Percentiles rank a stretch among this genome's conserved stretches.
phyloP scores from a whole-genome alignment of 2,329 filamentous ascomycete genomes.

The Pseudocercospora crystallina region DNA sequence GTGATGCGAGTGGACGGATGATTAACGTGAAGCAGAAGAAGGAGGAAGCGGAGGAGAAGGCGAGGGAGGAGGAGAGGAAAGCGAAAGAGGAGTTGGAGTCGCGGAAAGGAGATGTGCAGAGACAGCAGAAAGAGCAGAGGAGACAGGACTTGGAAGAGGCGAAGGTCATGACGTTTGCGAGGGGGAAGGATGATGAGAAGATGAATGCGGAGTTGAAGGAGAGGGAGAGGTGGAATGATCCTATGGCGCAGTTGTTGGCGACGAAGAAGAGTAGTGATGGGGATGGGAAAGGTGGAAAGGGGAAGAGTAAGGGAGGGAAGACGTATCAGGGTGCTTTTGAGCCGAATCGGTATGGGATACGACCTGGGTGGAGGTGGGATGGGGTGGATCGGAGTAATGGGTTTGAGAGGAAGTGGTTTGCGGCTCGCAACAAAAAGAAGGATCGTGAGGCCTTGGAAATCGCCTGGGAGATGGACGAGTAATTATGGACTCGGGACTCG shows the following conservation, averaged over 20 bases:
- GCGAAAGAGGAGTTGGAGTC: slow-evolving; percentile 67
- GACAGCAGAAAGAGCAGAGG: slow-evolving; percentile 63
- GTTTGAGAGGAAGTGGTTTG: slow-evolving; percentile 91
- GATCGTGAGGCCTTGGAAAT: slow-evolving; percentile 81
- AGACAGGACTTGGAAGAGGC: slow-evolving; percentile 74
- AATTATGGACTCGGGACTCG: too few relatives aligned
- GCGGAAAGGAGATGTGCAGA: slow-evolving; percentile 82
- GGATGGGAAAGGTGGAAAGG: slow-evolving; percentile 60
- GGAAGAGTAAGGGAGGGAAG: slow-evolving; percentile 50
- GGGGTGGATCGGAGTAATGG: slow-evolving; percentile 92
- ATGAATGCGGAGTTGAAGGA: slow-evolving; percentile 82
- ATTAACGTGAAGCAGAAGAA: slow-evolving; percentile 91
- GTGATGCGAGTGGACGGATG: slow-evolving; percentile 89
- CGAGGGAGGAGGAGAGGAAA: slow-evolving; percentile 66
- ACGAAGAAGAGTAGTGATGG: slow-evolving; percentile 55
- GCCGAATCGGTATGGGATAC: slow-evolving; percentile 91
- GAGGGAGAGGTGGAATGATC: slow-evolving; percentile 85
- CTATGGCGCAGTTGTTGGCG: slow-evolving; percentile 75
- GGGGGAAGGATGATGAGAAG: slow-evolving; percentile 78
- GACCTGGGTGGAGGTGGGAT: slow-evolving; percentile 92
- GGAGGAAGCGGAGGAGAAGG: slow-evolving; percentile 78
- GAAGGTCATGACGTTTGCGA: slow-evolving; percentile 75
- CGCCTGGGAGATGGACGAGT: slow-evolving; percentile 95
- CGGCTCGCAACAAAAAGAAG: slow-evolving; percentile 74
- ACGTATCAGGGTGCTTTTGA: slow-evolving; percentile 76